phyloP scores from a whole-genome alignment of 306 rosid genomes.

The Dalbergia oliveri region DNA sequence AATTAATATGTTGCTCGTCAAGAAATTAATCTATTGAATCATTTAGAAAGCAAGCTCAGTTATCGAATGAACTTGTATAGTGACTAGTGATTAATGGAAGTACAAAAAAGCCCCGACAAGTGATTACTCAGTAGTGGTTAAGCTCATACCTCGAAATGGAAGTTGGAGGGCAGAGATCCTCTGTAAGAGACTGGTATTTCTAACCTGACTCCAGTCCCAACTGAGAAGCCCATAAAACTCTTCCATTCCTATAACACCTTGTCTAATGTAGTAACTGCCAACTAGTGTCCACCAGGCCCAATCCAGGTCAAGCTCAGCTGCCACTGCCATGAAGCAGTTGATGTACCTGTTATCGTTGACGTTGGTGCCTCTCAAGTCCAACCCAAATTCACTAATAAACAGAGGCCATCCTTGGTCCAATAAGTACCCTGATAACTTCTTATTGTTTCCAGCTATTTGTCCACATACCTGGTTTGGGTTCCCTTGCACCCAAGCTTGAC shows the following conservation, averaged over 20 bases:
- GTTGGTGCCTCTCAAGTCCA: constrained; percentile 77
- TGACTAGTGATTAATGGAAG: no score
- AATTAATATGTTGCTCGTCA: no score
- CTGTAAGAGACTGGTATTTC: constrained; percentile 62
- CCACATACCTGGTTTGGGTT: constrained; percentile 91
- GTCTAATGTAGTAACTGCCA: constrained; percentile 83
- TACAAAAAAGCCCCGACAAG: no score
- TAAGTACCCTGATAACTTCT: constrained; percentile 61
- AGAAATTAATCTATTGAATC: no score
- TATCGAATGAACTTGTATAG: no score
- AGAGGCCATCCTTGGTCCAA: constrained; percentile 77
- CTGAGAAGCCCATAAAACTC: constrained; percentile 74
- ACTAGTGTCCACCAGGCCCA: constrained; percentile 88
- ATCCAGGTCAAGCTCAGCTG: constrained; percentile 82
- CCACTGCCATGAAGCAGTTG: constrained; percentile 68
- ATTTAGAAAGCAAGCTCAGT: no score
- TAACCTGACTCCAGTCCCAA: constrained; percentile 63
- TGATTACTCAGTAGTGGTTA: no score
- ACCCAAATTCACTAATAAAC: constrained; percentile 84
- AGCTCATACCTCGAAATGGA: constrained; percentile 75
- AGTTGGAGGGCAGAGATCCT: constrained; percentile 72
- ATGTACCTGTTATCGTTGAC: constrained; percentile 83
- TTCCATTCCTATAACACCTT: constrained; percentile 75
- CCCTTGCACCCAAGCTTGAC: constrained; percentile 69
- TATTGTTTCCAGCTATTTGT: constrained; percentile 53